Evolutionary conservation across 345 rosid genomes (phyloP).

Genomic region (Salix brachista): DNA sequence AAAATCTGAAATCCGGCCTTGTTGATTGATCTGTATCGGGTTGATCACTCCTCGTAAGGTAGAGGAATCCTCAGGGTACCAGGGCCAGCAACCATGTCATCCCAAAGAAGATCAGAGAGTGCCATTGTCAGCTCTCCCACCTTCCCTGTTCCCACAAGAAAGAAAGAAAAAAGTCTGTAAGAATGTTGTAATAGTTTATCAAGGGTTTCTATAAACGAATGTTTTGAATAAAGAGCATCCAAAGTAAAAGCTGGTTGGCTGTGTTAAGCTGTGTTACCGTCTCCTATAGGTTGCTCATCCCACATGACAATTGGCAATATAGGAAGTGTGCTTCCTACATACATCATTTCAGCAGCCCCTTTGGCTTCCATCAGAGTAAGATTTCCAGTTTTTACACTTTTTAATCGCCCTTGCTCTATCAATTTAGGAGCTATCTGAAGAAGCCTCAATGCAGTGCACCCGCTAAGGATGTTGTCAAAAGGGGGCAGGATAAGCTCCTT

Average conservation of each 20-base stretch:
- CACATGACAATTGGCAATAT: conserved; percentile 53
- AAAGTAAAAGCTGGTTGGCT: background rate
- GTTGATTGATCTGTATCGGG: background rate
- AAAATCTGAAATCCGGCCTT: background rate
- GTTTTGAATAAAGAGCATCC: background rate
- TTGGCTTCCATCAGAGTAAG: conserved; percentile 51
- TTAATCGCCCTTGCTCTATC: conserved; percentile 48
- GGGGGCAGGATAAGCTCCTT: conserved; percentile 54
- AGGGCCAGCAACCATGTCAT: conserved; percentile 61
- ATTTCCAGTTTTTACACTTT: conserved; percentile 34
- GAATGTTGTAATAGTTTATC: background rate
- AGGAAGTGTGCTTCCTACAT: conserved; percentile 65
- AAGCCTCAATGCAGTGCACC: conserved; percentile 71
- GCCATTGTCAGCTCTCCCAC: conserved; percentile 68
- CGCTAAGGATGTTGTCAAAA: conserved; percentile 59
- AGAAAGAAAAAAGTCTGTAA: background rate
- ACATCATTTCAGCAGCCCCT: conserved; percentile 56
- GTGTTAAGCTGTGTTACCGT: conserved; percentile 37
- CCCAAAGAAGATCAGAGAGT: conserved; percentile 62
- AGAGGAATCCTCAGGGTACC: conserved; percentile 40
- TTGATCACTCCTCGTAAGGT: conserved; percentile 26
- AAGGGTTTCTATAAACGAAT: background rate
- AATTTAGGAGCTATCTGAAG: conserved; percentile 53
- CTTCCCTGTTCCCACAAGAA: conserved; percentile 35
- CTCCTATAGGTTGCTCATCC: conserved; percentile 61